Evolutionary conservation across 345 rosid species (phyloP), one percentile per base, ranked within the genome.

Genomic region (Murraya paniculata): DNA sequence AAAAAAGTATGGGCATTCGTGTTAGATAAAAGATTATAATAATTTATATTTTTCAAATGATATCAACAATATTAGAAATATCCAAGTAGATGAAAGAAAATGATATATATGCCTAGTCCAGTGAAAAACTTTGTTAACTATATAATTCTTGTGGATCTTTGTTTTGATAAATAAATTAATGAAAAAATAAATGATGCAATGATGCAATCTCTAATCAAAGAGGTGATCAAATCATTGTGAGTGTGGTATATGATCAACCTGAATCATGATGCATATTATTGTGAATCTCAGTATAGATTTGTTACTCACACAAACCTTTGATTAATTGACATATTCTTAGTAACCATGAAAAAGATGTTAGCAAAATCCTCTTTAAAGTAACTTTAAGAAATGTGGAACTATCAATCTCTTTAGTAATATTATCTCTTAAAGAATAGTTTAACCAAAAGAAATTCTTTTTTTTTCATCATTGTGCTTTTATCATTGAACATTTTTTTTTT

Each of bases 341-440:
- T 58, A 22, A 58, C 28, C 61, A 58, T 58, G 61, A n/a, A 58
- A 36, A 33, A 65, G 38, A 33, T 38, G 21, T 27, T 48, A 19
- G 68, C 73, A 69, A 48, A 69, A 69, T 69, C 58, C 73, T 70
- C 38, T 1, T 18, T 70, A 28, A 69, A 48, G n/a, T 11, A 48
- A 35, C 69, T 35, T 65, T 19, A n/a, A 8, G 14, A 65, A 2
- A 18, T 9, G 9, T 13, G 16, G 50, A 45, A 45, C 50, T 13
- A 45, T 45, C 50, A 3, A 13, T 45, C 14, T 45, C 50, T 45
- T 45, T 14, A 10, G 50, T 45, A 45, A 0, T n/a, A 21, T 30
- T 53, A 33, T 14, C 28, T 27, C 9, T 7, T 2, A 5, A 30
- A 30, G 9, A 53, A 30, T 71, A 71, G 9, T 8, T 45, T n/a